These are phyloP conservation scores for Entomortierella parvispora DNA, from an alignment of 192 early-diverging fungal species.

Conservation along the genomic window DNA sequence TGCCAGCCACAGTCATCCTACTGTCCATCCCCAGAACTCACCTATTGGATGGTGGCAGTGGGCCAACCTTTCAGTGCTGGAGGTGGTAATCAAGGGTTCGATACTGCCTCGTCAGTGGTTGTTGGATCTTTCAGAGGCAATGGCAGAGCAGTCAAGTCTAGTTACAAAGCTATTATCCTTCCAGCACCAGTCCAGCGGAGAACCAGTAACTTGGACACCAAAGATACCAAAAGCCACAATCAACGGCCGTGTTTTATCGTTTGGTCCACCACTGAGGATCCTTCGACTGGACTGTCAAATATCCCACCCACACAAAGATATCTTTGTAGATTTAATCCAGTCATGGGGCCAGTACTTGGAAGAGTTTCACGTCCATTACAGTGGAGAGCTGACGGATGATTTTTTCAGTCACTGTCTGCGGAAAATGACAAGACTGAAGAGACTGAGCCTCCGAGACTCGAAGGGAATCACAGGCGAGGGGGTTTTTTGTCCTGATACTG, in stretches of 20 bases:
- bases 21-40: neutral
- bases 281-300: constrained; percentile 16
- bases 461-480: constrained; percentile 31
- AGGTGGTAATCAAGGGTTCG: constrained; percentile 1
- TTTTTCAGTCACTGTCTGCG: constrained; percentile 17
- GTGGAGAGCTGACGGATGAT: constrained; percentile 19
- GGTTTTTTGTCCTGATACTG: neutral
- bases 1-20: neutral
- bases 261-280: constrained; percentile 13
- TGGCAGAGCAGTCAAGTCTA: neutral
- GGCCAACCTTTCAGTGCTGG: constrained; percentile 6
- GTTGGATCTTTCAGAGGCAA: neutral
- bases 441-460: constrained; percentile 24
- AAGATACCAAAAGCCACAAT: neutral
- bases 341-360: constrained; percentile 11
- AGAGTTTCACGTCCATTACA: constrained; percentile 19
- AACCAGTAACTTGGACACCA: neutral
- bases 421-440: constrained; percentile 19
- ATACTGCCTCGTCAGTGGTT: constrained; percentile 19
- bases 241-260: neutral
- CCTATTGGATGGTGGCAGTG: constrained; percentile 19
- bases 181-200: neutral
- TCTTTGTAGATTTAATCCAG: constrained; percentile 10
- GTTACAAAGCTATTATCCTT: neutral
- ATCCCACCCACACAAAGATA: constrained; percentile 21